Percentiles rank a stretch among this genome's conserved stretches.
These are phyloP conservation scores for Cystofilobasidium capitatum DNA, from an alignment of 768 basidiomycete species.

Conservation along the genomic window DNA sequence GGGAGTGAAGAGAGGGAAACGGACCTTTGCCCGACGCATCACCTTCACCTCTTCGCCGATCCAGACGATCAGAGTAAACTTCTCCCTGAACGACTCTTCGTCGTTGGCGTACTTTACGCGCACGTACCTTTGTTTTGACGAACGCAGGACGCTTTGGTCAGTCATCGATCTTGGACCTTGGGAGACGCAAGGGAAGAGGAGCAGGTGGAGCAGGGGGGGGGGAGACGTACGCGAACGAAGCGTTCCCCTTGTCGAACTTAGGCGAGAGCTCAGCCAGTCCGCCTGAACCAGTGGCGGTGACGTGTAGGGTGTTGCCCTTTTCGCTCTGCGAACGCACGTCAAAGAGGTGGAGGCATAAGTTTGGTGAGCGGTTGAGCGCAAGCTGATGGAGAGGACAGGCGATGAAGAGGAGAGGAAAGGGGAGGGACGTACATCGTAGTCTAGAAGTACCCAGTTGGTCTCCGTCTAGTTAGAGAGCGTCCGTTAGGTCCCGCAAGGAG, in stretches of 20 bases:
- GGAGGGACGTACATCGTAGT: conserved; percentile 59
- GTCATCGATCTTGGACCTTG: too few species aligned
- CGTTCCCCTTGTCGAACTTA: conserved; percentile 43
- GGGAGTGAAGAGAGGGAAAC: neutral
- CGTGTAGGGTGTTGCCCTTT: conserved; percentile 56
- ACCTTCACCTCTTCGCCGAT: conserved; percentile 36
- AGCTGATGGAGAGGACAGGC: neutral
- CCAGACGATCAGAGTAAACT: conserved; percentile 45
- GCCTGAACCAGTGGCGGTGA: conserved; percentile 70
- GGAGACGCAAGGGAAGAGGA: too few species aligned
- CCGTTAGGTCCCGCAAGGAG: neutral
- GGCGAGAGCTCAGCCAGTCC: conserved; percentile 64
- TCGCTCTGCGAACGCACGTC: conserved; percentile 31
- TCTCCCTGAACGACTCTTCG: conserved; percentile 53
- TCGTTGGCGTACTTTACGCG: conserved; percentile 51
- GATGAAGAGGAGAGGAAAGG: neutral
- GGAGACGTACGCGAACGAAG: conserved; percentile 54
- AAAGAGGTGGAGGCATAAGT: neutral
- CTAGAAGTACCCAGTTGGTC: conserved; percentile 80
- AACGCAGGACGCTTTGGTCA: too few species aligned
- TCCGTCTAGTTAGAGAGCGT: conserved; percentile 43
- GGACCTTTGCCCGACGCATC: conserved; percentile 22
- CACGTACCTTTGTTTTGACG: conserved; percentile 45
- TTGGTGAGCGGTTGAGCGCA: neutral
- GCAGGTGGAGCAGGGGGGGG: neutral